Percentiles rank a stretch among this genome's conserved stretches.
Conservation (phyloP, 768 basidiomycete species). For the Xerocomellus intermedius region DNA sequence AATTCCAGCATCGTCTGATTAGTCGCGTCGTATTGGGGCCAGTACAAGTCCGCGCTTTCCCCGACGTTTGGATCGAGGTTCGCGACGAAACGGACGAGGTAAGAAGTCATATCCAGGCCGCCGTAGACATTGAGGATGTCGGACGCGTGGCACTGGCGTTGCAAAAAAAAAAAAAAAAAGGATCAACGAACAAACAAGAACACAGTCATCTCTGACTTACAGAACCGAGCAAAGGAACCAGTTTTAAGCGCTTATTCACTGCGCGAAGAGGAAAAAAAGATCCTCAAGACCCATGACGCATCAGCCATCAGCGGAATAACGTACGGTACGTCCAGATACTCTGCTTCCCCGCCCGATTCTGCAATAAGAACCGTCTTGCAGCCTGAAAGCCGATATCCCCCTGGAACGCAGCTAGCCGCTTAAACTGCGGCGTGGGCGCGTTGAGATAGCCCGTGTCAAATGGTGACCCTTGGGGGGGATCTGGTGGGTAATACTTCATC, state of each 20-base stretch:
- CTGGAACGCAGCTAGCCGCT: conserved; percentile 47
- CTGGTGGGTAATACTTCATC: conserved; percentile 36
- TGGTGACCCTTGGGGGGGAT: conserved; percentile 48
- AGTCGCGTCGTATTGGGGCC: conserved; percentile 43
- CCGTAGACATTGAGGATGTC: conserved; percentile 44
- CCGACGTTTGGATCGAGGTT: conserved; percentile 40
- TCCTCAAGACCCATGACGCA: background rate
- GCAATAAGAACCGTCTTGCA: conserved; percentile 46
- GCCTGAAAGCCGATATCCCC: conserved; percentile 53
- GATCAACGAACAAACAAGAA: background rate
- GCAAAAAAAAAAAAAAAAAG: background rate
- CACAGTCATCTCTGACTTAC: conserved; percentile 23
- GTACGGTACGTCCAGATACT: conserved; percentile 36
- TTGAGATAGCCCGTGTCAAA: conserved; percentile 50
- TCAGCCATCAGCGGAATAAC: background rate
- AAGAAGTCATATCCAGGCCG: conserved; percentile 42
- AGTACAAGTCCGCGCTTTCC: conserved; percentile 29
- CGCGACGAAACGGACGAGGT: conserved; percentile 21
- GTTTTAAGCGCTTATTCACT: conserved; percentile 50
- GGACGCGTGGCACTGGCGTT: conserved; percentile 39
- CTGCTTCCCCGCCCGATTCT: conserved; percentile 36
- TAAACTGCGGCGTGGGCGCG: conserved; percentile 46
- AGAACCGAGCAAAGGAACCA: conserved; percentile 43
- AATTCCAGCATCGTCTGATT: conserved; percentile 41
- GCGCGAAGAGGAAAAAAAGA: background rate